Evolutionary conservation across 805 yeast genomes (phyloP).

Genomic region (Ascoidea tarda): DNA sequence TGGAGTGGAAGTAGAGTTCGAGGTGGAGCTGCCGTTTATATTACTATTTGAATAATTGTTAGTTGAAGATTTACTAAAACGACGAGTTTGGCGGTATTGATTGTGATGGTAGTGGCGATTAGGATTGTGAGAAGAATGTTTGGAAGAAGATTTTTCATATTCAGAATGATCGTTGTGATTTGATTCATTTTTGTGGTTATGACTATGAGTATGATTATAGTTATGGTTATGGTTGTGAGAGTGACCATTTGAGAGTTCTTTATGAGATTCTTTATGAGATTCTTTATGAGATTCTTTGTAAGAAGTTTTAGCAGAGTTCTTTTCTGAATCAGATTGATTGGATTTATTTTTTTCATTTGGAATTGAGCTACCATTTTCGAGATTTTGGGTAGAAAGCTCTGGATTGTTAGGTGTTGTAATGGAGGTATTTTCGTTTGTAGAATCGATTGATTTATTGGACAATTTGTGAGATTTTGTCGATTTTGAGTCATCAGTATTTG

Average conservation of each 20-base stretch:
- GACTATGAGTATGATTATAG: background rate
- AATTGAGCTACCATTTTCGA: background rate
- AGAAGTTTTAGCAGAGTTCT: background rate
- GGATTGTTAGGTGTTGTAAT: background rate
- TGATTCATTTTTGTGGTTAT: too few species aligned
- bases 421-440: background rate
- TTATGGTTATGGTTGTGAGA: too few species aligned
- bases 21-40: background rate
- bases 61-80: too few species aligned
- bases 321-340: background rate
- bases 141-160: background rate
- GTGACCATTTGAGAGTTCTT: too few species aligned
- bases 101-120: background rate
- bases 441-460: background rate
- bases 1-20: background rate
- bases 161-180: too few species aligned
- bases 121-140: background rate
- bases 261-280: background rate
- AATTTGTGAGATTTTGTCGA: background rate
- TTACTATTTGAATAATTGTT: too few species aligned
- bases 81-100: background rate
- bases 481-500: background rate
- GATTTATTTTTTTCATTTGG: background rate
- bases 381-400: background rate
- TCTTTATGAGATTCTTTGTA: background rate